These are phyloP conservation scores for Lycium ferocissimum DNA, from an alignment of 257 asterid genomes.

Conservation along the genomic window DNA sequence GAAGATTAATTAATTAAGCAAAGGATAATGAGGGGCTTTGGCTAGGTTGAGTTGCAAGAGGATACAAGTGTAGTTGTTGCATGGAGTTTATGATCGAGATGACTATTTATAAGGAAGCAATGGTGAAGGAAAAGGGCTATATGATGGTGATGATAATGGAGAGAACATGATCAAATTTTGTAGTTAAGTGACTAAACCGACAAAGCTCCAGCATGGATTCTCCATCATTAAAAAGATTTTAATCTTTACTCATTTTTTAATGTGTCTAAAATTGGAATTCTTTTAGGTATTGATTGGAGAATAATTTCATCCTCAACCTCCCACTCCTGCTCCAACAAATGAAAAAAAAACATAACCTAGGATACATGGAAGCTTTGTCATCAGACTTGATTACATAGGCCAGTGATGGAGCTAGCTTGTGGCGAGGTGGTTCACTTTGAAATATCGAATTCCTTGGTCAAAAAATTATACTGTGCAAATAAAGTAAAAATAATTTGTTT, in stretches of 20 bases:
- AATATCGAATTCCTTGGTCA: too few relatives aligned
- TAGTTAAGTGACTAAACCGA: conserved; percentile 45
- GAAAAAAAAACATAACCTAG: background rate
- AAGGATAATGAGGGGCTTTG: background rate
- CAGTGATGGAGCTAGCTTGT: too few relatives aligned
- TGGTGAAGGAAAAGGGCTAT: conserved; percentile 32
- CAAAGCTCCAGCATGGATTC: conserved; percentile 51
- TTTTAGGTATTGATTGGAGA: background rate
- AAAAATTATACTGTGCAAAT: too few relatives aligned
- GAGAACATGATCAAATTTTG: conserved; percentile 44
- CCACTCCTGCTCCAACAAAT: background rate
- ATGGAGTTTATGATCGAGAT: conserved; percentile 37
- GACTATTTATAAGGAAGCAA: conserved; percentile 38
- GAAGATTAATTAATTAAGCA: background rate
- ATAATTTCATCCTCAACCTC: background rate
- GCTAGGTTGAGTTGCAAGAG: background rate
- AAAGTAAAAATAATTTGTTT: too few relatives aligned
- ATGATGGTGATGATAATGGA: conserved; percentile 53
- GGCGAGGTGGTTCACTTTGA: too few relatives aligned
- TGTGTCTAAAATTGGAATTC: background rate
- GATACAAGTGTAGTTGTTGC: conserved; percentile 33
- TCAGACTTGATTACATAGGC: background rate
- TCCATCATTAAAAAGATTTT: background rate
- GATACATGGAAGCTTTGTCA: conserved; percentile 3
- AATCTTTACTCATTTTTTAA: background rate